These are phyloP conservation scores for Heterobasidion irregulare DNA, from an alignment of 1,284 basidiomycete genomes.

Conservation along the genomic window DNA sequence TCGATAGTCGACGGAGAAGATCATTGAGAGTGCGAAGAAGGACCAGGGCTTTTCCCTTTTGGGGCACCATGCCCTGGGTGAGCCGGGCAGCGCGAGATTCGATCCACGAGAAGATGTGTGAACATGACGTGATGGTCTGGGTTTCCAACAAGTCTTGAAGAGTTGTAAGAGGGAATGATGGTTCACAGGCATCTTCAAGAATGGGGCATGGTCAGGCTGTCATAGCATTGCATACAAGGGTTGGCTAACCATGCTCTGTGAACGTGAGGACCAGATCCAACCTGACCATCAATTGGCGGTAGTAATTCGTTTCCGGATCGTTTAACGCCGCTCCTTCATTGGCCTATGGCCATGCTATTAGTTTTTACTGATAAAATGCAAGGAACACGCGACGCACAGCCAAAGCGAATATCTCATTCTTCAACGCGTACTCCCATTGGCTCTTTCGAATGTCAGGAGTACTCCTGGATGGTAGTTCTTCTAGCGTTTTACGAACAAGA, in stretches of 20 bases:
- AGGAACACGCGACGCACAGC: conserved; percentile 43
- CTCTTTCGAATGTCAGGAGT: conserved; percentile 52
- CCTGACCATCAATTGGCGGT: conserved; percentile 46
- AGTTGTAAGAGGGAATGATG: conserved; percentile 48
- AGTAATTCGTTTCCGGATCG: conserved; percentile 44
- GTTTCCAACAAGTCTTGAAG: conserved; percentile 74
- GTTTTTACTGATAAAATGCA: neutral
- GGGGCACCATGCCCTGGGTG: conserved; percentile 69
- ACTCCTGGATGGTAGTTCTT: conserved; percentile 29
- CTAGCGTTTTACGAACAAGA: conserved; percentile 38
- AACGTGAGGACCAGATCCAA: conserved; percentile 68
- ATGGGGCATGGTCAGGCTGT: conserved; percentile 4
- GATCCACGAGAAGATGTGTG: conserved; percentile 80
- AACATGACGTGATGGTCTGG: conserved; percentile 75
- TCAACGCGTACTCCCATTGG: conserved; percentile 66
- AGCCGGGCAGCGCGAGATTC: conserved; percentile 59
- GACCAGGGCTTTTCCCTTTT: conserved; percentile 80
- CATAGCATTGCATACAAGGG: too few relatives aligned
- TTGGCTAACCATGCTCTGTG: conserved; percentile 56
- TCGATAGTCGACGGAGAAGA: conserved; percentile 75
- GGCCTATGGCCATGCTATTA: conserved; percentile 26
- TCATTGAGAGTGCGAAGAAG: conserved; percentile 83
- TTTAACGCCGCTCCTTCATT: conserved; percentile 53
- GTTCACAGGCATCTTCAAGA: conserved; percentile 41
- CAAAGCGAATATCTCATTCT: conserved; percentile 57